A percentile compares a stretch with the other conserved stretches of the same genome.
phyloP scores from a whole-genome alignment of 495 filamentous ascomycete species.

The Mytilinidion resinicola region DNA sequence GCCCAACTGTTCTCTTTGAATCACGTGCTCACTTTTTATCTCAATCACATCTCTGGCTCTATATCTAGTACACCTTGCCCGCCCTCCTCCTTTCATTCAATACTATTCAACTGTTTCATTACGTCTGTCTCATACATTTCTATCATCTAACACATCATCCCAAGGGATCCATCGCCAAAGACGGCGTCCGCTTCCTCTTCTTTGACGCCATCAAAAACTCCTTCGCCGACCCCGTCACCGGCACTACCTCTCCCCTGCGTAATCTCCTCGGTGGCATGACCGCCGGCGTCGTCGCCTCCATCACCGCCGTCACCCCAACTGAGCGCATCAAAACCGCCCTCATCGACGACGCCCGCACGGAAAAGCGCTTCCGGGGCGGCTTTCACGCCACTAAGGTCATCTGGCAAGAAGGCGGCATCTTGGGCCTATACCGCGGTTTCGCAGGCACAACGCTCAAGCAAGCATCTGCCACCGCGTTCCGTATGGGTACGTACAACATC shows the following conservation, averaged over 20 bases:
- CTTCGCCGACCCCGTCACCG: slow-evolving; percentile 52
- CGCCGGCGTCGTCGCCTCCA: slow-evolving; percentile 53
- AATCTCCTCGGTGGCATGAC: slow-evolving; percentile 58
- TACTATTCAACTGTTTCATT: background rate
- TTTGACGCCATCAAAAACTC: slow-evolving; percentile 60
- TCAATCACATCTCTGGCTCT: background rate
- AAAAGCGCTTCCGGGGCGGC: slow-evolving; percentile 46
- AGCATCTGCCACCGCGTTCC: slow-evolving; percentile 55
- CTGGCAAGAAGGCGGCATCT: slow-evolving; percentile 44
- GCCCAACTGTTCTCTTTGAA: too few relatives aligned
- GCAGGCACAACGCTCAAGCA: slow-evolving; percentile 62
- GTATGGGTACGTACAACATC: slow-evolving; percentile 63
- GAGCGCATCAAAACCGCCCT: slow-evolving; percentile 64
- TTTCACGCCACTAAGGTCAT: slow-evolving; percentile 48
- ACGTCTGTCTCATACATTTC: background rate
- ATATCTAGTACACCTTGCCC: background rate
- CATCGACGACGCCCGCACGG: slow-evolving; percentile 57
- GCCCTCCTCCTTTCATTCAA: background rate
- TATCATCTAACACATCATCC: background rate
- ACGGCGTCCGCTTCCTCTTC: slow-evolving; percentile 57
- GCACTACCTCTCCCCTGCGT: slow-evolving; percentile 47
- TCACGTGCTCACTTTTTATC: too few relatives aligned
- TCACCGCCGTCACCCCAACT: slow-evolving; percentile 57
- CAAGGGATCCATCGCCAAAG: slow-evolving; percentile 55
- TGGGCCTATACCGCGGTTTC: slow-evolving; percentile 56